Evolutionary conservation across 106 monocot genomes (phyloP).

Genomic region (Allium cepa): DNA sequence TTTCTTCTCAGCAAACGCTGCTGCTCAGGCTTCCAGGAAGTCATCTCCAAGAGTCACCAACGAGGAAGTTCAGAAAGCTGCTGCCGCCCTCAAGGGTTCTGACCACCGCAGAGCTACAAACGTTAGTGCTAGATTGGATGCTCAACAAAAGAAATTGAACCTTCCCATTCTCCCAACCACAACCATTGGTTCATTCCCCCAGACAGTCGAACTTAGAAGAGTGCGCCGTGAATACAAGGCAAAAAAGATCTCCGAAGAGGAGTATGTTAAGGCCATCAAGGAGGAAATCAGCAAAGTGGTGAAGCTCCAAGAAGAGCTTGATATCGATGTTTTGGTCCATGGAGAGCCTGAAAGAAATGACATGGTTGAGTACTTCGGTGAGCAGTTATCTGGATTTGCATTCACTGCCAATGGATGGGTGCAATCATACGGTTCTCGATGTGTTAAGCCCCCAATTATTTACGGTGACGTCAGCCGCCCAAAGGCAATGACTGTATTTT

Average conservation of each 20-base stretch:
- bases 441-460: slow-evolving; percentile 21
- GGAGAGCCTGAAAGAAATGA: slow-evolving; percentile 22
- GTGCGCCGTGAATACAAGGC: slow-evolving; percentile 23
- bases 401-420: slow-evolving; percentile 28
- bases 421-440: slow-evolving; percentile 20
- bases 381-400: slow-evolving; percentile 18
- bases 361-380: slow-evolving; percentile 22
- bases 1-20: slow-evolving; percentile 21
- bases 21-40: slow-evolving; percentile 24
- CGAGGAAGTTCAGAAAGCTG: slow-evolving; percentile 19
- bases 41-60: slow-evolving; percentile 19
- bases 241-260: slow-evolving; percentile 18
- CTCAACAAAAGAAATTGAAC: slow-evolving; percentile 21
- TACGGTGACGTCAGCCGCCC: slow-evolving; percentile 23
- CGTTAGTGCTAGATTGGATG: slow-evolving; percentile 18
- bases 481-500: slow-evolving; percentile 22
- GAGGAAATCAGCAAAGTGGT: slow-evolving; percentile 25
- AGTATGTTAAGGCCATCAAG: slow-evolving; percentile 16
- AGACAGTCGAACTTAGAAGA: slow-evolving; percentile 18
- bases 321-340: slow-evolving; percentile 18
- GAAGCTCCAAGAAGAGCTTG: slow-evolving; percentile 17
- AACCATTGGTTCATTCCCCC: slow-evolving; percentile 19
- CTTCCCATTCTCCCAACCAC: slow-evolving; percentile 21
- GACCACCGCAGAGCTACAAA: slow-evolving; percentile 17
- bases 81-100: slow-evolving; percentile 18